Evolutionary conservation across 2,329 filamentous ascomycete genomes (phyloP), one percentile per base, ranked within the genome.

Genomic region (Hirsutella rhossiliensis): DNA sequence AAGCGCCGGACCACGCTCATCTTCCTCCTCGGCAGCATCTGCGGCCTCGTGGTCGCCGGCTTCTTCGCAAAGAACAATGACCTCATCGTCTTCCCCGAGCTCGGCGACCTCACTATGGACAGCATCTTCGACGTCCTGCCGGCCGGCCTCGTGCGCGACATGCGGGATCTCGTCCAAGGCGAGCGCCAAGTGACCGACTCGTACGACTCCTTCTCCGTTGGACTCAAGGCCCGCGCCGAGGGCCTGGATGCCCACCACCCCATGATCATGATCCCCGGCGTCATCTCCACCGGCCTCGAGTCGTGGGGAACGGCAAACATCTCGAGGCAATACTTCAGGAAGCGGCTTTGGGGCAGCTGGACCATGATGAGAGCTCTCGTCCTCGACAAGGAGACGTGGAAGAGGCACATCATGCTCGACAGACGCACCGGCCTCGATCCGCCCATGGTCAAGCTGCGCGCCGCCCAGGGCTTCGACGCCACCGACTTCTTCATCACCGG

Each of bases 311-410:
- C 92, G 0, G 80, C 84, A 42, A 85, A 89, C 57, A 70, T 73
- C 37, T 95, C 89, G 8, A 77, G 87, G 31, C 84, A 83, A 47
- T 98, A 97, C 64, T 98, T 98, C 63, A 76, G 92, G 49, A 95
- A 94, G 66, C 75, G 92, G 43, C 67, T 98, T 41, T 98, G 92
- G 92, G 92, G 92, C 5, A 95, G 87, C 53, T 98, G 94, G 92
- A 94, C 79, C 50, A 98, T 98, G 92, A 96, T 98, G 88, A 78
- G 84, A 41, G 90, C 92, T 0, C 67, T 98, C 51, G 87, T 98
- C 2, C 66, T 94, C 56, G 92, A 97, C 62, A 96, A 97, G 64
- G 82, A 94, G 27, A 74, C 77, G 30, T 98, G 92, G 92, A 98
- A 96, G 69, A 82, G 72, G 55, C 92, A 98, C 61, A 87, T 98